Evolutionary conservation across 2,329 filamentous ascomycete genomes (phyloP), one percentile per base, ranked within the genome.

Genomic region (Phoma sp.): DNA sequence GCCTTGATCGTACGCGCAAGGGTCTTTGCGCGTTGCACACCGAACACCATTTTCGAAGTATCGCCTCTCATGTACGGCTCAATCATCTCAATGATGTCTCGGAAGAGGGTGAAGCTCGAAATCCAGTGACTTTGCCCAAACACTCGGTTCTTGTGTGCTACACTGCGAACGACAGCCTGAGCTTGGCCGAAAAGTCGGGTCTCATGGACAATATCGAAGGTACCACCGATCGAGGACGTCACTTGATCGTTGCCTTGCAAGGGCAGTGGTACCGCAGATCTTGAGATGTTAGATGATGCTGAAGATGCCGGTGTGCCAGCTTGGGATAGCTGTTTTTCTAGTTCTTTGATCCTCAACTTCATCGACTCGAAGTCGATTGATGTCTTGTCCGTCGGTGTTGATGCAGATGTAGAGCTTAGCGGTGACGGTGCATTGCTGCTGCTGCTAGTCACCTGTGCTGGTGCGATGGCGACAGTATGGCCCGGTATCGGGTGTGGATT

Each of bases 101-200:
- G 66, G 40, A 80, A 69, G 39, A 82, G 58, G 0, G 73, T 61
- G 9, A 82, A 66, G 2, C 75, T 75, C 54, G 80, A 83, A n/a
- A 84, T 77, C 79, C 82, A 86, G 61, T 85, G 82, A 27, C 81
- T 84, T 61, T 80, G 80, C 0, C 84, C 84, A 61, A 85, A 83
- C 1, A 86, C 64, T 0, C 83, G 77, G 0, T 79, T 80, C 62
- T 87, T 87, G 57, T 84, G 81, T 18, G 78, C 75, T 7, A 83
- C 69, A n/a, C 77, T 77, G 7, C 78, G 78, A 1, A 69, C 71
- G 0, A 79, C 73, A 0, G 65, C 62, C 2, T 71, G 65, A 10
- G 58, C 39, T 23, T 75, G 65, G 7, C 73, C 71, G 3, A 68
- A 62, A 0, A 68, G 42, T 4, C 65, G 62, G 23, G 60, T 69